These are phyloP conservation scores for Pontederia paniculata DNA, from an alignment of 176 grass and related monocot species.

Conservation along the genomic window DNA sequence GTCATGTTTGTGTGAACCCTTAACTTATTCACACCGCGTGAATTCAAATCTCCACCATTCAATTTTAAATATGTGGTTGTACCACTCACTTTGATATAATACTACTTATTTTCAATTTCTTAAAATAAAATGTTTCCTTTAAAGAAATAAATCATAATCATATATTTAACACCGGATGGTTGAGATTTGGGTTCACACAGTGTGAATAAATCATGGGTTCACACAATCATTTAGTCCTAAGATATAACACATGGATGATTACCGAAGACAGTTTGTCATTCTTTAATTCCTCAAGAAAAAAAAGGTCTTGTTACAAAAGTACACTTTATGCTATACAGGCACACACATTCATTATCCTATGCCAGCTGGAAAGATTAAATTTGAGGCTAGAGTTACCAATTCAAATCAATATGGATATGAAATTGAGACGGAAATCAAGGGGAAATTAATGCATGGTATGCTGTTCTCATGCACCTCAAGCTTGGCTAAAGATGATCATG, in stretches of 20 bases:
- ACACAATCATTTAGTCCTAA: too few species aligned
- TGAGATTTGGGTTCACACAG: too few species aligned
- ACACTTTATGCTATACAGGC: not conserved
- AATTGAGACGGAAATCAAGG: slow-evolving; percentile 20
- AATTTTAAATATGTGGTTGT: too few species aligned
- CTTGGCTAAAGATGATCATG: not conserved
- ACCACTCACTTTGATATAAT: too few species aligned
- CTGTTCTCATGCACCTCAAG: slow-evolving; percentile 21
- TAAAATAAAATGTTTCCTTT: too few species aligned
- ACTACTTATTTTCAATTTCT: too few species aligned
- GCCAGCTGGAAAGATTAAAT: slow-evolving; percentile 2
- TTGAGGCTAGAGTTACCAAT: slow-evolving; percentile 20
- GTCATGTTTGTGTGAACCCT: too few species aligned
- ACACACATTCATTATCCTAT: not conserved
- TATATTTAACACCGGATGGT: too few species aligned
- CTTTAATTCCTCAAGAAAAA: not conserved
- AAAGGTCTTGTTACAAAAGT: not conserved
- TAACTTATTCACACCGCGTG: too few species aligned
- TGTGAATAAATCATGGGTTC: too few species aligned
- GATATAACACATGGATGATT: not conserved
- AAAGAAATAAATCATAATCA: too few species aligned
- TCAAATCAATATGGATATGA: slow-evolving; percentile 13
- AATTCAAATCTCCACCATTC: too few species aligned
- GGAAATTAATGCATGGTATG: slow-evolving; percentile 26
- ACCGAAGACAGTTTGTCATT: not conserved